phyloP scores from a whole-genome alignment of 352 stramenopile genomes.

The Aphanomyces astaci region DNA sequence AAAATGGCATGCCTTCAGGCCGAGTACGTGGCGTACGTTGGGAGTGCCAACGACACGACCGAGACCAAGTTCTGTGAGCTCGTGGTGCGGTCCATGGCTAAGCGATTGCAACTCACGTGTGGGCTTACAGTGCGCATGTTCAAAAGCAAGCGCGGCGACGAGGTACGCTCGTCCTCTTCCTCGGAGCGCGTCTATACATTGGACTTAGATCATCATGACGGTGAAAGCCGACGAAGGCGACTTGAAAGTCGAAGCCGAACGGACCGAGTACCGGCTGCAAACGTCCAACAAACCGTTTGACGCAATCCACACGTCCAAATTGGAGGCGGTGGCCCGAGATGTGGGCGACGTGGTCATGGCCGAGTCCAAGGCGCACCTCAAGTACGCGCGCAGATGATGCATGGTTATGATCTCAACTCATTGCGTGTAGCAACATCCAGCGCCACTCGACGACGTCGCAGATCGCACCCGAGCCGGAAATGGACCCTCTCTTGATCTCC shows the following conservation, averaged over 20 bases:
- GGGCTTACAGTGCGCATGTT: slow-evolving; percentile 77
- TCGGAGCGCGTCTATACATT: too few species aligned
- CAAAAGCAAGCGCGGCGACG: slow-evolving; percentile 53
- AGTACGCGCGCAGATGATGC: background rate
- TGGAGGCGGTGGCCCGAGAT: slow-evolving; percentile 38
- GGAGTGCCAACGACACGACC: slow-evolving; percentile 35
- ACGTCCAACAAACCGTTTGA: slow-evolving; percentile 72
- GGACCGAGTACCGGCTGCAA: slow-evolving; percentile 59
- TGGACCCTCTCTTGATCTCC: slow-evolving; percentile 62
- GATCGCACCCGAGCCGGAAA: slow-evolving; percentile 36
- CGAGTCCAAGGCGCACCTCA: slow-evolving; percentile 52
- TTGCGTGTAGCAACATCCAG: slow-evolving; percentile 27
- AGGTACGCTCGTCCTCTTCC: slow-evolving; percentile 23
- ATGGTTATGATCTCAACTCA: background rate
- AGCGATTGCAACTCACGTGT: slow-evolving; percentile 65
- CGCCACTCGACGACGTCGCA: slow-evolving; percentile 15
- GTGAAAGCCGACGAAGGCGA: slow-evolving; percentile 74
- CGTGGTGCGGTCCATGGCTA: slow-evolving; percentile 48
- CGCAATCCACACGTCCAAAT: slow-evolving; percentile 44
- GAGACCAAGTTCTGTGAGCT: slow-evolving; percentile 63
- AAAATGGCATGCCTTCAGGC: slow-evolving; percentile 6
- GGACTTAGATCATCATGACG: slow-evolving; percentile 71
- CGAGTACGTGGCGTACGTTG: slow-evolving; percentile 55
- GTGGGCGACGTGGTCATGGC: slow-evolving; percentile 44
- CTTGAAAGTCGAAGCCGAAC: slow-evolving; percentile 58